These are phyloP conservation scores for Circinella minor DNA, from an alignment of 371 early-diverging fungal species.

Conservation along the genomic window DNA sequence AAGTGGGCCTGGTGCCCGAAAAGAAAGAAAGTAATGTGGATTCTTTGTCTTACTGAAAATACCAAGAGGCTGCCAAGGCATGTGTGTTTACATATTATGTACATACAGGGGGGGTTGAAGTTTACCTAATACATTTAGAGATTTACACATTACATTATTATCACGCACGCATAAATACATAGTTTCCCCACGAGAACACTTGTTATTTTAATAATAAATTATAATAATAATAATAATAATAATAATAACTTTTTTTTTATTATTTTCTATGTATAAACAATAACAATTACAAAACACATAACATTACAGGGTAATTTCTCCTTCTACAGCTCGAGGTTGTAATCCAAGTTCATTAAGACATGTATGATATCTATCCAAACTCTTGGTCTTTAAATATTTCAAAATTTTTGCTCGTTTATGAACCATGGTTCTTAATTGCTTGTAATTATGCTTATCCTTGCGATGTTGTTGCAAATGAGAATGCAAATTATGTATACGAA, in stretches of 20 bases:
- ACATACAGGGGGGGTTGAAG: neutral
- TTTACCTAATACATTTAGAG: too few relatives aligned
- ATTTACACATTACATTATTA: too few relatives aligned
- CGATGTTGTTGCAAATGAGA: conserved; percentile 76
- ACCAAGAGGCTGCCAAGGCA: neutral
- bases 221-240: too few relatives aligned
- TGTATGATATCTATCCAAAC: conserved; percentile 69
- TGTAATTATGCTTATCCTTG: conserved; percentile 90
- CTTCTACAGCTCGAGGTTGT: conserved; percentile 71
- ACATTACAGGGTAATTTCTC: conserved; percentile 64
- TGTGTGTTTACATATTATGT: neutral
- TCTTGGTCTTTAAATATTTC: conserved; percentile 84
- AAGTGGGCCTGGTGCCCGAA: neutral
- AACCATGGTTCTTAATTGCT: conserved; percentile 75
- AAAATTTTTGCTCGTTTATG: conserved; percentile 88
- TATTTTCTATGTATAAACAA: neutral
- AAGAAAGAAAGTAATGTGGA: too few relatives aligned
- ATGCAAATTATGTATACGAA: conserved; percentile 87
- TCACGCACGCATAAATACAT: too few relatives aligned
- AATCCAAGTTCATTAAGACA: conserved; percentile 78
- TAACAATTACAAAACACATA: conserved; percentile 3
- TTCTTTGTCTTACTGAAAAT: neutral
- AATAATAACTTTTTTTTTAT: too few relatives aligned
- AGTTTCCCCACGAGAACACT: too few relatives aligned
- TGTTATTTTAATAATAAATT: too few relatives aligned